These are phyloP conservation scores for Psilocybe mexicana DNA, from an alignment of 1,284 basidiomycete genomes.

Conservation along the genomic window DNA sequence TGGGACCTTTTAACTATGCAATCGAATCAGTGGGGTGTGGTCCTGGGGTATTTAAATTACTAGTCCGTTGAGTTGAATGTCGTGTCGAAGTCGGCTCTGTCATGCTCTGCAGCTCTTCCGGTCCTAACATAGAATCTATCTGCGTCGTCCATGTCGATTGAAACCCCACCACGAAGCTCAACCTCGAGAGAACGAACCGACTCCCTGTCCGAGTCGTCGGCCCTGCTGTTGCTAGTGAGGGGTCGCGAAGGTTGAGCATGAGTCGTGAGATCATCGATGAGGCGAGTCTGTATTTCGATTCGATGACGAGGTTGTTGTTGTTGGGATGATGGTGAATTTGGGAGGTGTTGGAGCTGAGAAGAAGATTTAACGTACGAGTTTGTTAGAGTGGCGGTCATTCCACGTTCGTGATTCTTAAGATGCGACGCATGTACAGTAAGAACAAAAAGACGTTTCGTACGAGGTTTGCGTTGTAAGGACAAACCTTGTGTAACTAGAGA, in stretches of 20 bases:
- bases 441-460: no score
- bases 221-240: neutral
- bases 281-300: slow-evolving; percentile 1
- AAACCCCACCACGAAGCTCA: neutral
- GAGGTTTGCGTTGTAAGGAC: neutral
- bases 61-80: neutral
- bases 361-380: neutral
- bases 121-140: neutral
- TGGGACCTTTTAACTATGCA: no score
- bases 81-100: neutral
- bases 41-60: neutral
- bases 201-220: neutral
- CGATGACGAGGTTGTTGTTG: neutral
- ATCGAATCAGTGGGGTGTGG: neutral
- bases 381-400: neutral
- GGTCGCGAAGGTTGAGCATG: slow-evolving; percentile 8
- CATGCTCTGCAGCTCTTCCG: neutral
- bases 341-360: neutral
- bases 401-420: neutral
- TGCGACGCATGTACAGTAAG: neutral
- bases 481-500: slow-evolving; percentile 2
- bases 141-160: neutral
- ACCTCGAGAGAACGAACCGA: neutral
- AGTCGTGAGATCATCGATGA: slow-evolving; percentile 7
- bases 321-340: neutral